Percentiles rank a stretch among this genome's conserved stretches.
phyloP scores from a whole-genome alignment of 2,329 filamentous ascomycete species.

The Zopfia rhizophila region DNA sequence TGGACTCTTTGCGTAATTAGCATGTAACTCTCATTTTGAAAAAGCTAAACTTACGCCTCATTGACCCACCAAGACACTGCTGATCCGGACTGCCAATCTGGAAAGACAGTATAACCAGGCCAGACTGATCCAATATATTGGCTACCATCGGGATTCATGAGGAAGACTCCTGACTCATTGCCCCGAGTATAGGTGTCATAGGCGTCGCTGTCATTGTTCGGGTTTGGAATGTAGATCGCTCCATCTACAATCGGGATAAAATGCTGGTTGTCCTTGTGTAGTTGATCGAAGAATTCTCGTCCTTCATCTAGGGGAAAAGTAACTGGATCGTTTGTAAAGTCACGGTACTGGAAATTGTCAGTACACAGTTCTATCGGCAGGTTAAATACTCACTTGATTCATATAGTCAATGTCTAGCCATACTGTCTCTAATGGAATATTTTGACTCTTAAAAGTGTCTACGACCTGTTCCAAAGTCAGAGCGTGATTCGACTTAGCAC shows the following conservation, averaged over 20 bases:
- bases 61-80: slow-evolving; percentile 69
- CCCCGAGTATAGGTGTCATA: slow-evolving; percentile 64
- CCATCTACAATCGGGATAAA: slow-evolving; percentile 71
- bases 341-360: slow-evolving; percentile 64
- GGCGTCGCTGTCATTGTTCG: slow-evolving; percentile 71
- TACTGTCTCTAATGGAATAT: slow-evolving; percentile 63
- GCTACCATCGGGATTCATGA: slow-evolving; percentile 65
- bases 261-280: slow-evolving; percentile 66
- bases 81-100: slow-evolving; percentile 69
- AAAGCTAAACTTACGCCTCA: slow-evolving; percentile 53
- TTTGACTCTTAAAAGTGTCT: slow-evolving; percentile 63
- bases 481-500: too few species aligned
- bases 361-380: too few species aligned
- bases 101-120: slow-evolving; percentile 70
- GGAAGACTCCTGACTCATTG: slow-evolving; percentile 59
- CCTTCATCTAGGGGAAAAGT: slow-evolving; percentile 63
- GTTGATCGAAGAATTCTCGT: slow-evolving; percentile 61
- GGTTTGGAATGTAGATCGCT: slow-evolving; percentile 78
- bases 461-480: slow-evolving; percentile 53
- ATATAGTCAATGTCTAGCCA: slow-evolving; percentile 59
- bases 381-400: slow-evolving; percentile 39
- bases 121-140: slow-evolving; percentile 66
- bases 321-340: slow-evolving; percentile 67
- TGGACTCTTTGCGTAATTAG: slow-evolving; percentile 32
- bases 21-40: background rate